Conservation (phyloP, 2,329 filamentous ascomycete species). For the Aspergillus sp. region DNA sequence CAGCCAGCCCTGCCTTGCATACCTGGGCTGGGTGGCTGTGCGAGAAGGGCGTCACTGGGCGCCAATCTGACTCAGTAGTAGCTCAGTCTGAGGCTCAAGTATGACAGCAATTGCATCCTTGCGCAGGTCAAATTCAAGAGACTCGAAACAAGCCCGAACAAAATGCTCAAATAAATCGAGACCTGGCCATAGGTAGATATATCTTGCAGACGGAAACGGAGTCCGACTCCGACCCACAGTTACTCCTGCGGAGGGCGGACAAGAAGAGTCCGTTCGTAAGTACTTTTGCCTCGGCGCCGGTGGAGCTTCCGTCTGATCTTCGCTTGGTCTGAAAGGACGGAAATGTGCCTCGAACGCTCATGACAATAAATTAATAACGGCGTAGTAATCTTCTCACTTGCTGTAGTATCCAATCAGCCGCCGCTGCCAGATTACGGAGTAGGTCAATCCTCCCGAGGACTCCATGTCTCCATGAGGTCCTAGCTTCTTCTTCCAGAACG, state of each 20-base stretch:
- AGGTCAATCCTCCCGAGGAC: not conserved
- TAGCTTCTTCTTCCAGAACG: conserved; percentile 9
- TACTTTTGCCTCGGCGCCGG: not conserved
- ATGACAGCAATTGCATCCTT: not conserved
- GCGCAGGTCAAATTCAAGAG: no score
- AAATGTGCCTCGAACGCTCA: not conserved
- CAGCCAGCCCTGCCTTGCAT: not conserved
- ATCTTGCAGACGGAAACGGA: not conserved
- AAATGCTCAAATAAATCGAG: not conserved
- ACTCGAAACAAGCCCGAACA: no score
- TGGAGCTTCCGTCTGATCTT: not conserved
- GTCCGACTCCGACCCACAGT: not conserved
- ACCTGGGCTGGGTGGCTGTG: not conserved
- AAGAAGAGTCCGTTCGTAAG: not conserved
- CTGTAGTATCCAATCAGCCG: not conserved
- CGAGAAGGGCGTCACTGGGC: not conserved
- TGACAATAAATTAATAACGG: not conserved
- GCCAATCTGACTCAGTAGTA: not conserved
- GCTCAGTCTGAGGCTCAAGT: not conserved
- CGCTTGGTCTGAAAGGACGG: not conserved
- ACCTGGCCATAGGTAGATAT: not conserved
- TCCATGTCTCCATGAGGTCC: not conserved
- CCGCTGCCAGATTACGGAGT: no score
- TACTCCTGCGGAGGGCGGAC: not conserved
- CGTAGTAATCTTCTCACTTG: not conserved